phyloP scores from a whole-genome alignment of 345 rosid species.

The Moringa oleifera region DNA sequence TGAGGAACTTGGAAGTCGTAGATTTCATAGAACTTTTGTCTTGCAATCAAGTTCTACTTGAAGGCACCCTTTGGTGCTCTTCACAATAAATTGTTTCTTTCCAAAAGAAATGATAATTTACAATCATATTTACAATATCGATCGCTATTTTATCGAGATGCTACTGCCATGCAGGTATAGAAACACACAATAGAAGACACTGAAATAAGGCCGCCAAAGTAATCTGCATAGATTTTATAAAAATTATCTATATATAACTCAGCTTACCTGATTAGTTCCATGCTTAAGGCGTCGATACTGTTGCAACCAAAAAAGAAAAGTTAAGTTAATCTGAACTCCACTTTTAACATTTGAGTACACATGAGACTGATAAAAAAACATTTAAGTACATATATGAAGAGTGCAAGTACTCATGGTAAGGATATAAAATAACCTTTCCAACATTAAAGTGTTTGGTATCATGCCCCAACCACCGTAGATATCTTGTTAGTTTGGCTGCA shows the following conservation, averaged over 20 bases:
- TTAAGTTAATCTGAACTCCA: slow-evolving; percentile 12
- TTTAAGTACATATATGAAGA: slow-evolving; percentile 11
- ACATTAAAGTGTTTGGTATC: slow-evolving; percentile 98
- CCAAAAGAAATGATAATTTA: not conserved
- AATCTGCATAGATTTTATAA: no score
- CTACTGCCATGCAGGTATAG: not conserved
- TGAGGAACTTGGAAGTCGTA: no score
- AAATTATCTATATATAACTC: no score
- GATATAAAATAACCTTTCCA: slow-evolving; percentile 65
- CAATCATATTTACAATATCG: not conserved
- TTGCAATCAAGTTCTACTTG: no score
- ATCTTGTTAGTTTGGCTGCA: slow-evolving; percentile 95
- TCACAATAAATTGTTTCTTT: no score
- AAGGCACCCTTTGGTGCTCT: no score
- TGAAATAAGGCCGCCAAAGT: no score
- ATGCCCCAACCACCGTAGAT: slow-evolving; percentile 99
- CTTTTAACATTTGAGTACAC: not conserved
- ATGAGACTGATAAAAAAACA: no score
- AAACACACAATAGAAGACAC: not conserved
- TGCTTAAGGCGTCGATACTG: slow-evolving; percentile 99
- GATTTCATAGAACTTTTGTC: no score
- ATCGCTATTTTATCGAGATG: not conserved
- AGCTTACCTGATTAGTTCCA: slow-evolving; percentile 76
- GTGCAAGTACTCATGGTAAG: slow-evolving; percentile 1
- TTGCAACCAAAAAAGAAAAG: slow-evolving; percentile 23